Evolutionary conservation across 208 protist genomes (phyloP).

Genomic region (Trypanosoma congolense): DNA sequence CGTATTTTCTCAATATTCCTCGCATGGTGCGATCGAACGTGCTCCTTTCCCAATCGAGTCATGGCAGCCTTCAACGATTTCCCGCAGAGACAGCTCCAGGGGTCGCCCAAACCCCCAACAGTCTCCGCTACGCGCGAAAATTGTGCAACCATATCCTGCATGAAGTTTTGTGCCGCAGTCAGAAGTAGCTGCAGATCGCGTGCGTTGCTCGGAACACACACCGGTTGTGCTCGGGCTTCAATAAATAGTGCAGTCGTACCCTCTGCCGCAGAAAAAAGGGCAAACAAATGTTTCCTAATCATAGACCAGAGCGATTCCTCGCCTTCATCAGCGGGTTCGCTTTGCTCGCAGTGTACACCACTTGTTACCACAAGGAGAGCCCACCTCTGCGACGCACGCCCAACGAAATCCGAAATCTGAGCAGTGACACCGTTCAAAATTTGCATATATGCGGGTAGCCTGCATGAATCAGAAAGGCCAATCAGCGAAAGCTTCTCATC

Average conservation of each 20-base stretch:
- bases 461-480: constrained; percentile 23
- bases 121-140: constrained; percentile 13
- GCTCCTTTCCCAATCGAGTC: constrained; percentile 44
- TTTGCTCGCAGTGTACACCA: constrained; percentile 1
- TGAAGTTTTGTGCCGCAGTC: constrained; percentile 9
- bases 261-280: constrained; percentile 17
- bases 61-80: constrained; percentile 41
- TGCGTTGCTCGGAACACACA: constrained; percentile 19
- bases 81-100: constrained; percentile 16
- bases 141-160: constrained; percentile 13
- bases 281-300: constrained; percentile 15
- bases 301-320: constrained; percentile 3
- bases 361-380: constrained; percentile 39
- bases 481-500: constrained; percentile 34
- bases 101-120: constrained; percentile 9
- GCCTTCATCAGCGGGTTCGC: not conserved
- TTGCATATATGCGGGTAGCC: constrained; percentile 34
- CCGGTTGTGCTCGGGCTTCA: constrained; percentile 18
- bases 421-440: constrained; percentile 40
- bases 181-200: constrained; percentile 21
- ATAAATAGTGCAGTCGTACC: constrained; percentile 18
- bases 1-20: constrained; percentile 55
- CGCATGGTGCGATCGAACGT: constrained; percentile 51
- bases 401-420: constrained; percentile 38
- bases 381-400: constrained; percentile 46